phyloP scores from a whole-genome alignment of 768 basidiomycete genomes.

The Boletus tylopilopsis region DNA sequence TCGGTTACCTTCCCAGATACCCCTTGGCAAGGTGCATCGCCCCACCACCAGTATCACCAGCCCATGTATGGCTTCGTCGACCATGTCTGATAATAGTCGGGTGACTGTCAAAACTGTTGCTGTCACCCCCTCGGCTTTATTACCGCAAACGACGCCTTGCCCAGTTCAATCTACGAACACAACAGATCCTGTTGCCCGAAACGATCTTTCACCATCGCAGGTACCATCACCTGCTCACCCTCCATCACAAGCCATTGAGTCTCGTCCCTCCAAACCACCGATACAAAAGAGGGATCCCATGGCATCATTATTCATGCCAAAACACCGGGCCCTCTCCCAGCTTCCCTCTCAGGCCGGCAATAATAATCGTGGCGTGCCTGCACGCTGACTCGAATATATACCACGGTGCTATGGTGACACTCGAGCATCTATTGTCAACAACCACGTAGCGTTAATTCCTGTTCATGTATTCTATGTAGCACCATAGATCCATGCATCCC shows the following conservation, averaged over 20 bases:
- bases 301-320: constrained; percentile 66
- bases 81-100: constrained; percentile 31
- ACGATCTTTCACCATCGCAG: constrained; percentile 25
- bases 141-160: constrained; percentile 4
- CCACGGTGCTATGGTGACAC: neutral
- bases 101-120: constrained; percentile 52
- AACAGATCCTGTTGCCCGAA: constrained; percentile 10
- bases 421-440: constrained; percentile 5
- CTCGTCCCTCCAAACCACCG: constrained; percentile 36
- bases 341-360: constrained; percentile 36
- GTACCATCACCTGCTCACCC: constrained; percentile 7
- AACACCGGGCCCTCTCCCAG: constrained; percentile 63
- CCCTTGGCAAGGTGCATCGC: constrained; percentile 41
- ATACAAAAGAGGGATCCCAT: constrained; percentile 60
- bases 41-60: constrained; percentile 31
- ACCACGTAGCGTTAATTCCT: constrained; percentile 1
- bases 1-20: constrained; percentile 53
- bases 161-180: constrained; percentile 33
- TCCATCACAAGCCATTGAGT: constrained; percentile 21
- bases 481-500: constrained; percentile 9
- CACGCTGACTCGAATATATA: constrained; percentile 14
- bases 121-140: constrained; percentile 28
- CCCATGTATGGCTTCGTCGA: constrained; percentile 34
- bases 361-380: constrained; percentile 18
- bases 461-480: constrained; percentile 14